Conservation (phyloP, 192 early-diverging fungal genomes). For the Mortierella claussenii region DNA sequence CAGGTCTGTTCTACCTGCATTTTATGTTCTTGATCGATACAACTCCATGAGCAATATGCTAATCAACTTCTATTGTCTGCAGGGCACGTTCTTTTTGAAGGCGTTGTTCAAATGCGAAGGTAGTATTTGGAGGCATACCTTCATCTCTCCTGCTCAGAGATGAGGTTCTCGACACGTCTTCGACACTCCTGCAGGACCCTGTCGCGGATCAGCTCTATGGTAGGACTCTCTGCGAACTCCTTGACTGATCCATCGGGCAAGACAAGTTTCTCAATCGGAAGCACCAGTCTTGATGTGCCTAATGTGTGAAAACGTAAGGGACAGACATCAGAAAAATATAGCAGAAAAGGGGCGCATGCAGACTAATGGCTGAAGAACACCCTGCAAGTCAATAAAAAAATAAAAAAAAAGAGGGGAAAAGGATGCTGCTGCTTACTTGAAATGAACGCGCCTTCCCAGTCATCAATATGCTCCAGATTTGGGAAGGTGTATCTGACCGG, state of each 20-base stretch:
- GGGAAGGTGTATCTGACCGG: constrained; percentile 66
- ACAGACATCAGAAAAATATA: too few species aligned
- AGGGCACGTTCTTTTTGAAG: too few species aligned
- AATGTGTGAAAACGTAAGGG: too few species aligned
- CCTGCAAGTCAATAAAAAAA: neutral
- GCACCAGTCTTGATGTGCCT: constrained; percentile 65
- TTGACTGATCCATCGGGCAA: constrained; percentile 46
- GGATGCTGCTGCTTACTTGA: constrained; percentile 59
- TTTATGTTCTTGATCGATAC: too few species aligned
- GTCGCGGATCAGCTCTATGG: constrained; percentile 25
- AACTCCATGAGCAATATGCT: too few species aligned
- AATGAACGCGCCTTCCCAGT: constrained; percentile 77
- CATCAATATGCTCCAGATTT: constrained; percentile 53
- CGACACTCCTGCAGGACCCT: constrained; percentile 45
- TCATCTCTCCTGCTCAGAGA: constrained; percentile 10
- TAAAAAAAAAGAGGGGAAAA: neutral
- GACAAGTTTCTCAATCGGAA: constrained; percentile 61
- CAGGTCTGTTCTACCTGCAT: too few species aligned
- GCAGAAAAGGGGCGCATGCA: neutral
- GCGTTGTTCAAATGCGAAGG: too few species aligned
- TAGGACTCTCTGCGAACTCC: constrained; percentile 20
- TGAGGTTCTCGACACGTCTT: constrained; percentile 9
- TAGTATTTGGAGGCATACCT: too few species aligned
- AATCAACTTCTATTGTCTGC: too few species aligned
- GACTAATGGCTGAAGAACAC: too few species aligned